Base-by-base conservation (phyloP, 2,329 filamentous ascomycete species). In the Teratosphaeria gauchensis region DNA sequence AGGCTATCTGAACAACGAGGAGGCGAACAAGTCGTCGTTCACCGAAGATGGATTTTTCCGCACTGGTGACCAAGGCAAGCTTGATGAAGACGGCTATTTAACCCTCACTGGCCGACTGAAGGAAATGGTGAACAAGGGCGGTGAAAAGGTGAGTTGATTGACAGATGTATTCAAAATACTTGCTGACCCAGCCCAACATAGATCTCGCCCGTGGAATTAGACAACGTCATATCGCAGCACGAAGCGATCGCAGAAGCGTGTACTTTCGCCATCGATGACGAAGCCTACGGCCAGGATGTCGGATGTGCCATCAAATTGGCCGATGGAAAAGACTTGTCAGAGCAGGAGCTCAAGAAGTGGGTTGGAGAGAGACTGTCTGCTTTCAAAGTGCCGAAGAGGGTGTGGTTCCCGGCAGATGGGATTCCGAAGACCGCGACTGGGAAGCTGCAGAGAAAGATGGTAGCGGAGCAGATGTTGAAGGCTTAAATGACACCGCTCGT, bases 361-460 rank as follows among this genome's bases (percentile, higher is more conserved):
- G 82, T 92, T 64, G 78, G 77, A 0, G 83, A 87, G 60, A 86
- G 83, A 69, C 77, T 91, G 62, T 87, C 87, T 60, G 91, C 89
- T 75, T 94, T 94, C 75, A 95, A 95, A 78, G 81, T 91, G 51
- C 90, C 90, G 1, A 92, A 89, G 77, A 85, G 89, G 80, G 87
- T 89, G 69, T 94, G 88, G 77, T 91, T 94, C 67, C 33, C 33
- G 9, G 89, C 89, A 38, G 82, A 90, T 59, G 77, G 86, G 64
- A 95, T 95, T 84, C 90, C 90, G 62, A 95, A 95, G 60, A 68
- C 90, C 3, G 89, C 90, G n/a, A 95, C 90, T 5, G 90, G 90
- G 58, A 95, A 95, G 79, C 88, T 95, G 60, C 90, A 95, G 75
- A 79, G 90, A 61, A 82, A 89, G 62, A 89, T 92, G 68, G 89